A percentile compares a stretch with the other conserved stretches of the same genome.
Conservation (phyloP, 108 stramenopile genomes). For the Nannochloropsis salina region DNA sequence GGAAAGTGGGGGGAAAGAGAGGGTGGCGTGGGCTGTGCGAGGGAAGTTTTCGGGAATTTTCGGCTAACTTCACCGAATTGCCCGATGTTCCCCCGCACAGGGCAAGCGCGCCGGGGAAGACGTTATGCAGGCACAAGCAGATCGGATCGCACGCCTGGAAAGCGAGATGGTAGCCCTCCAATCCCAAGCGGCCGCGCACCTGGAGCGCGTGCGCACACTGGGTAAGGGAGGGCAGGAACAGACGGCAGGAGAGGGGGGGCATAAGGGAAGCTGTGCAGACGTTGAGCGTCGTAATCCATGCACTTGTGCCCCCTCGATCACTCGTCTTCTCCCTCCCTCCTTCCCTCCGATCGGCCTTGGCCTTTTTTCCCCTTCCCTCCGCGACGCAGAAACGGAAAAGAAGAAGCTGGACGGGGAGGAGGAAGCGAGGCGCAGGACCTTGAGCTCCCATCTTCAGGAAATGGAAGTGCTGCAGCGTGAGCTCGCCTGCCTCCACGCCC, state of each 20-base stretch:
- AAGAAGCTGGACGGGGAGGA: background rate
- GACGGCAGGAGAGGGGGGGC: background rate
- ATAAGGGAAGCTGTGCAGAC: background rate
- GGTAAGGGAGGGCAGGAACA: background rate
- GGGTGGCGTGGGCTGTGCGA: background rate
- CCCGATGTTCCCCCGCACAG: background rate
- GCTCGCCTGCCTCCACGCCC: background rate
- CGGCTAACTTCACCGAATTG: background rate
- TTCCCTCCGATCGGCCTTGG: background rate
- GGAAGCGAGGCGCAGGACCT: background rate
- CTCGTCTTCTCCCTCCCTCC: background rate
- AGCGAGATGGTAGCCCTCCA: background rate
- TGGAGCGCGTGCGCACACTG: background rate
- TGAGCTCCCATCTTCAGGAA: background rate
- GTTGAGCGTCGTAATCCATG: background rate
- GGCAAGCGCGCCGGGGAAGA: background rate
- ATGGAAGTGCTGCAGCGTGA: background rate
- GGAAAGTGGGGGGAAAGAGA: background rate
- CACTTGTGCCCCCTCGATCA: background rate
- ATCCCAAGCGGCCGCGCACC: background rate
- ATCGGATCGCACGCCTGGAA: background rate
- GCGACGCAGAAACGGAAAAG: background rate
- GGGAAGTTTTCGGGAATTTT: background rate
- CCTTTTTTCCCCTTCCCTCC: background rate
- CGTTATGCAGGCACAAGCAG: too few relatives aligned